A percentile compares a stretch with the other conserved stretches of the same genome.
phyloP scores from a whole-genome alignment of 192 early-diverging fungal genomes.

The Borealophlyctis nickersoniae region DNA sequence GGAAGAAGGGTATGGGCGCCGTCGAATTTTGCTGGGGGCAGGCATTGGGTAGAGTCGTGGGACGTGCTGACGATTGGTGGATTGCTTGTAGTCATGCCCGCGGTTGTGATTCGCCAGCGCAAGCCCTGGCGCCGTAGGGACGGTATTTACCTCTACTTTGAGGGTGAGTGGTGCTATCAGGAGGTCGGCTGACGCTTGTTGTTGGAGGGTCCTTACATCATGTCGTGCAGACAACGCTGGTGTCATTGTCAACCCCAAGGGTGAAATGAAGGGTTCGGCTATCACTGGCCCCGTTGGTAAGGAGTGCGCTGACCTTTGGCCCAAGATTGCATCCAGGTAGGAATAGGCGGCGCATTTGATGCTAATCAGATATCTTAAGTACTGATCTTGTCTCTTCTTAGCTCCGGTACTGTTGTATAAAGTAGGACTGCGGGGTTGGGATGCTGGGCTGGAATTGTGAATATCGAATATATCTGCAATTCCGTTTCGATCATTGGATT shows the following conservation, averaged over 20 bases:
- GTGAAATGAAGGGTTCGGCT: conserved; percentile 99
- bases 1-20: conserved; percentile 89
- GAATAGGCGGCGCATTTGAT: not conserved
- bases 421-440: no score
- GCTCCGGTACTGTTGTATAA: conserved; percentile 35
- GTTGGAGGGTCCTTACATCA: not conserved
- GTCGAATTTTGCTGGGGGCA: not conserved
- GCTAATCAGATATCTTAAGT: not conserved
- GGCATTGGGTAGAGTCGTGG: not conserved
- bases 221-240: conserved; percentile 88
- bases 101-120: conserved; percentile 98
- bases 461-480: no score
- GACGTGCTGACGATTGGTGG: not conserved
- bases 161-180: conserved; percentile 46
- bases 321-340: conserved; percentile 90
- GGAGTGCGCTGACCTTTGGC: conserved; percentile 99
- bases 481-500: no score
- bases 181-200: not conserved
- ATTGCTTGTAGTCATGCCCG: conserved; percentile 82
- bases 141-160: conserved; percentile 99
- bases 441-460: no score
- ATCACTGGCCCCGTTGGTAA: conserved; percentile 99
- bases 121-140: conserved; percentile 99
- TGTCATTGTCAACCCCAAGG: conserved; percentile 99
- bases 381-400: not conserved